A percentile compares a stretch with the other conserved stretches of the same genome.
Evolutionary conservation across 2,329 filamentous ascomycete species (phyloP).

Genomic region (Alternaria triticina): DNA sequence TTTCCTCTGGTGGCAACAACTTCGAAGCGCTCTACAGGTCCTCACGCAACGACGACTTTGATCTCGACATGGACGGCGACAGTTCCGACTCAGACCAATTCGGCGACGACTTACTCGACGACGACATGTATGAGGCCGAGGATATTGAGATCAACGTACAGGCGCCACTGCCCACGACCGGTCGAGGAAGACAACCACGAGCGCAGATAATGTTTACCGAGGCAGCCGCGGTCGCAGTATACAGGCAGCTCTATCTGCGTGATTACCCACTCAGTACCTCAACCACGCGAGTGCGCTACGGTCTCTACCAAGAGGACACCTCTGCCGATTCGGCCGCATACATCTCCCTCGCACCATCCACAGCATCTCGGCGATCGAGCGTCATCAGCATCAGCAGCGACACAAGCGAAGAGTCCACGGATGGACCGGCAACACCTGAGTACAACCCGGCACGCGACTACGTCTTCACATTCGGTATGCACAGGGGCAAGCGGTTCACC

Average conservation of each 20-base stretch:
- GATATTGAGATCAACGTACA: conserved; percentile 35
- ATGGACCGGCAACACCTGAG: background rate
- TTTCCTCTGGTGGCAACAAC: conserved; percentile 19
- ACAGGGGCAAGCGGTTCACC: conserved; percentile 23
- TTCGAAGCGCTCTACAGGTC: conserved; percentile 23
- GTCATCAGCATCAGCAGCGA: conserved; percentile 16
- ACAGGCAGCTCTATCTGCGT: conserved; percentile 16
- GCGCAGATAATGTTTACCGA: conserved; percentile 30
- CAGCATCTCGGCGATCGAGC: conserved; percentile 16
- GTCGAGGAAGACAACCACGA: background rate
- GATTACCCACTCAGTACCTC: conserved; percentile 21
- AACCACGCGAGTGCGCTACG: conserved; percentile 18
- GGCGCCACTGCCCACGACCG: conserved; percentile 5
- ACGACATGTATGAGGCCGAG: conserved; percentile 20
- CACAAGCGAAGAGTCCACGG: conserved; percentile 5
- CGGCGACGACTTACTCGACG: conserved; percentile 14
- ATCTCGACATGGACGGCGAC: conserved; percentile 17
- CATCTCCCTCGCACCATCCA: conserved; percentile 10
- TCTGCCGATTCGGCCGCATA: conserved; percentile 10
- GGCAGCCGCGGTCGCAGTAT: conserved; percentile 23
- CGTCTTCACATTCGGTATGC: conserved; percentile 26
- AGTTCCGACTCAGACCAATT: conserved; percentile 1
- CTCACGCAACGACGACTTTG: conserved; percentile 16
- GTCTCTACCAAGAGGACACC: conserved; percentile 12
- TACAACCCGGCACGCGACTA: conserved; percentile 23